Evolutionary conservation across 176 grass and related monocot species (phyloP), one percentile per base, ranked within the genome.

Genomic region (Phoenix dactylifera): DNA sequence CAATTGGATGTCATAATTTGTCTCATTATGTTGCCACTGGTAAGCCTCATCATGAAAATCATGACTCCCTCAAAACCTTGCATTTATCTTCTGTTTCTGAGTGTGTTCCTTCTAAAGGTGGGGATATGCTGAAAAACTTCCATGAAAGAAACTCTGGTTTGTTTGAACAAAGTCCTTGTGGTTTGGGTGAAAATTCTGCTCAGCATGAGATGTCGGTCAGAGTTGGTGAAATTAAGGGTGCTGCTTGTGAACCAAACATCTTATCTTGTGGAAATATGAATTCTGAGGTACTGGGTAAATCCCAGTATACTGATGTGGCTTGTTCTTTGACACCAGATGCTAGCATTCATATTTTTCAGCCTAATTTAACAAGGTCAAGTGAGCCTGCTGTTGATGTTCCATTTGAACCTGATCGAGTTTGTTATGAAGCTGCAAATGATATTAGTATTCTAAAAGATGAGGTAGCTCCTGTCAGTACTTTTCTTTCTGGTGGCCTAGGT

Each of bases 391-490:
- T 16, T 54, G 72, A 73, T 68, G 68, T 70, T 74, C 52, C 67
- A 48, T 58, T 50, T 56, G 72, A 77, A 58, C 56, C 68, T 53
- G 59, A 23, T 57, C 68, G 66, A 79, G 68, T n/a, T 68, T 79
- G 61, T 72, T 63, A 64, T 77, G 72, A 79, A 25, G 64, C 50
- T 76, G 59, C 39, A 53, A 23, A 76, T 69, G 39, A 29, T 57
- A 73, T 51, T 66, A 70, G 57, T 65, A 50, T 53, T 66, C 26
- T 63, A 60, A 55, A 73, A 58, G 65, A 74, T 58, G 68, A 70
- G 68, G 22, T 61, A 60, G 49, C 67, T 83, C 76, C 73, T 69
- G 67, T 65, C 68, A 53, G 74, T 50, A 64, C 60, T 68, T 56
- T 65, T 66, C 68, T 72, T 77, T 59, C 62, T 77, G 77, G 60